Evolutionary conservation across 2,329 filamentous ascomycete genomes (phyloP).

Genomic region (Trichoderma sp.): DNA sequence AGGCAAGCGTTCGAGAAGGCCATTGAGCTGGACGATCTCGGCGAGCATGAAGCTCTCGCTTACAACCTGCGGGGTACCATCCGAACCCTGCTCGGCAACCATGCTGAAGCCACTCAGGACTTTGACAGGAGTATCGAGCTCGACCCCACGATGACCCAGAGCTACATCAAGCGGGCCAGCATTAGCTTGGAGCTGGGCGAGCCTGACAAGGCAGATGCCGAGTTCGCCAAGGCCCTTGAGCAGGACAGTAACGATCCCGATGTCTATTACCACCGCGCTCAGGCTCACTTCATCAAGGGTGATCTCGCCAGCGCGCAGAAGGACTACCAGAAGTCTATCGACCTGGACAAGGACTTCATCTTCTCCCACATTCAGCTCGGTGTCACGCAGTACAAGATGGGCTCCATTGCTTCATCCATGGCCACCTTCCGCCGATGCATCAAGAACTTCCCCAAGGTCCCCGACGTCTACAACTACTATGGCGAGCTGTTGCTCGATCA

Average conservation of each 20-base stretch:
- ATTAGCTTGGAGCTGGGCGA: slow-evolving; percentile 93
- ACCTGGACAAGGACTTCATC: slow-evolving; percentile 93
- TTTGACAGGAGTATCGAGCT: slow-evolving; percentile 91
- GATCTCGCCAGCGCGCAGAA: slow-evolving; percentile 92
- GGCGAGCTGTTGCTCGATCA: slow-evolving; percentile 96
- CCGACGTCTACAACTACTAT: slow-evolving; percentile 99
- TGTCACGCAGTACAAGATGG: slow-evolving; percentile 99
- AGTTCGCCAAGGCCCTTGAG: slow-evolving; percentile 80
- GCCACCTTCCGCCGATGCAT: slow-evolving; percentile 95
- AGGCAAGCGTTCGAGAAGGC: slow-evolving; percentile 83
- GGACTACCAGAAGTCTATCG: slow-evolving; percentile 99
- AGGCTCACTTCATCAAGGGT: slow-evolving; percentile 95
- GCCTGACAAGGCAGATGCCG: slow-evolving; percentile 78
- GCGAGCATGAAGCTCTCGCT: slow-evolving; percentile 80
- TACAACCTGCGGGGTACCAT: slow-evolving; percentile 98
- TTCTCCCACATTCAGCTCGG: slow-evolving; percentile 99
- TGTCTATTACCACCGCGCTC: slow-evolving; percentile 98
- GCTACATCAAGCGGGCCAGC: slow-evolving; percentile 97
- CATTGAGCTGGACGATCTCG: slow-evolving; percentile 75
- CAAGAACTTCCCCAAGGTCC: slow-evolving; percentile 96
- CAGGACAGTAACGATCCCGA: slow-evolving; percentile 89
- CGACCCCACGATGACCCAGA: slow-evolving; percentile 84
- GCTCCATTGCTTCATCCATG: slow-evolving; percentile 95
- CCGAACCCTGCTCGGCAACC: slow-evolving; percentile 86
- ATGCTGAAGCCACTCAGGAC: slow-evolving; percentile 75